A percentile compares a stretch with the other conserved stretches of the same genome.
These are phyloP conservation scores for Cercospora zeae-maydis DNA, from an alignment of 2,329 filamentous ascomycete species.

Conservation along the genomic window DNA sequence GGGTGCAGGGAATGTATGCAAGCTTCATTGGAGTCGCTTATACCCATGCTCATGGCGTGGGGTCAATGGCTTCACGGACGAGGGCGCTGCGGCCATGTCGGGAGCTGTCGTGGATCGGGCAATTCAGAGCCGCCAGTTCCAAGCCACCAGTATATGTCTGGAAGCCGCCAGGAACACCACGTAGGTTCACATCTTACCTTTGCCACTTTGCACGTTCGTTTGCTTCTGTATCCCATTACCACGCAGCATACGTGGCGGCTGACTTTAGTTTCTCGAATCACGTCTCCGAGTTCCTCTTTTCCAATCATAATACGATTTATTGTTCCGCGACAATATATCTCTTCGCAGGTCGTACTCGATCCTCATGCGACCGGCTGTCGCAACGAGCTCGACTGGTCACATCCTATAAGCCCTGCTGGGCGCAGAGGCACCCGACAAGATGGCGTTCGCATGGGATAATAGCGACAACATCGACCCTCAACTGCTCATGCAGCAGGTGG, in stretches of 20 bases:
- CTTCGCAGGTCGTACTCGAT: background rate
- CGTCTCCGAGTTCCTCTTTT: background rate
- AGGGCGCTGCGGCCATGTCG: background rate
- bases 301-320: background rate
- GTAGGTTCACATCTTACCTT: background rate
- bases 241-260: background rate
- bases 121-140: background rate
- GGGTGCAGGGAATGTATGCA: background rate
- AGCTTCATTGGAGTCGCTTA: background rate
- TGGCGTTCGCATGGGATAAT: background rate
- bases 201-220: background rate
- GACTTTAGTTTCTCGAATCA: background rate
- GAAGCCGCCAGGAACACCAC: background rate
- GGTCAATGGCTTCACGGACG: background rate
- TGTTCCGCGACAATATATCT: background rate
- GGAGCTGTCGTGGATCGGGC: background rate
- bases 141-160: too few relatives aligned
- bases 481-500: background rate
- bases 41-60: background rate
- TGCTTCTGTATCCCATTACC: background rate
- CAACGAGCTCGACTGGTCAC: background rate
- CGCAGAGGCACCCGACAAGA: background rate
- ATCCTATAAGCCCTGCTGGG: background rate
- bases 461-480: background rate
- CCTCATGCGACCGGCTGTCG: background rate